Conservation (phyloP, 1,139 yeast genomes). For the Yarrowia galli region DNA sequence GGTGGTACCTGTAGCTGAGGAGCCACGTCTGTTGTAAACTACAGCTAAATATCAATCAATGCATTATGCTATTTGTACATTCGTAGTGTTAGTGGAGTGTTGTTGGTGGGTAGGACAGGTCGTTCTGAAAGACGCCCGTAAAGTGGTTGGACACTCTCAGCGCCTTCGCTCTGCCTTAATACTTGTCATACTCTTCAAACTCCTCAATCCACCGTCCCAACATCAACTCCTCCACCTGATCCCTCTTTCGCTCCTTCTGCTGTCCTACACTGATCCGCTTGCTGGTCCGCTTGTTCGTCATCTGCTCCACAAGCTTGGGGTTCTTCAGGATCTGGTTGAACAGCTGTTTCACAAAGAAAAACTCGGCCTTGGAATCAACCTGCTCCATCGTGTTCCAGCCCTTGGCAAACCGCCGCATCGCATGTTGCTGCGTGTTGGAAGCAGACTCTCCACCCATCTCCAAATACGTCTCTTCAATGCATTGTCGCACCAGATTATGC, state of each 20-base stretch:
- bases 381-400: slow-evolving; percentile 32
- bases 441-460: slow-evolving; percentile 30
- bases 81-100: background rate
- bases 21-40: too few relatives aligned
- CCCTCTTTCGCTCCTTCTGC: slow-evolving; percentile 21
- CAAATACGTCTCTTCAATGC: slow-evolving; percentile 27
- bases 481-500: slow-evolving; percentile 7
- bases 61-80: slow-evolving; percentile 28
- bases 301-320: slow-evolving; percentile 24
- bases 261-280: slow-evolving; percentile 19
- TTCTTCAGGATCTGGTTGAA: slow-evolving; percentile 20
- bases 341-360: slow-evolving; percentile 22
- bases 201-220: slow-evolving; percentile 34
- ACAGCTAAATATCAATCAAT: slow-evolving; percentile 24
- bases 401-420: slow-evolving; percentile 33
- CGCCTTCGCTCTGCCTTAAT: background rate
- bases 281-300: slow-evolving; percentile 26
- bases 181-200: slow-evolving; percentile 28
- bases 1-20: too few relatives aligned
- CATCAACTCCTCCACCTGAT: slow-evolving; percentile 36
- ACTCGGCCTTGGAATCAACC: slow-evolving; percentile 29
- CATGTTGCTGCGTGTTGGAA: slow-evolving; percentile 20
- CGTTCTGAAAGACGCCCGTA: too few relatives aligned
- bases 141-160: too few relatives aligned
- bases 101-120: too few relatives aligned